phyloP scores from a whole-genome alignment of 768 basidiomycete species.

The Trametes maxima region DNA sequence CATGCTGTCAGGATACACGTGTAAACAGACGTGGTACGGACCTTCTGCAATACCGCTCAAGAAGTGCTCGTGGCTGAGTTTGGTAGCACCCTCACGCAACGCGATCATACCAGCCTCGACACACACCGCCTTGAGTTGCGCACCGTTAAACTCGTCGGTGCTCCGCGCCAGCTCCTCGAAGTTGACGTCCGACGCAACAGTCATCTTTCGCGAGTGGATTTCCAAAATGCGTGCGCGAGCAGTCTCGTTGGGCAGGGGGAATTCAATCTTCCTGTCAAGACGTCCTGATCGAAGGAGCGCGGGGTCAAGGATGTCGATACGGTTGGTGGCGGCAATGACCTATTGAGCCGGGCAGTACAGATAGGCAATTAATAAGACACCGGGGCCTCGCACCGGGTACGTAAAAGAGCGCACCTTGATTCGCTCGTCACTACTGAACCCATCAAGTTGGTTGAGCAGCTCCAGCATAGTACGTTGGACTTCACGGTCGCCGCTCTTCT shows the following conservation, averaged over 20 bases:
- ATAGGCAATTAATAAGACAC: slow-evolving; percentile 5
- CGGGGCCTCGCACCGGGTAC: slow-evolving; percentile 3
- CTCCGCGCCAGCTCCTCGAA: slow-evolving; percentile 95
- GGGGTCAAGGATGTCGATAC: slow-evolving; percentile 98
- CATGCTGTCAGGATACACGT: slow-evolving; percentile 24
- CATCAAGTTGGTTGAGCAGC: slow-evolving; percentile 95
- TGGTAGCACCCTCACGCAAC: slow-evolving; percentile 86
- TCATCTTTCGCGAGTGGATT: slow-evolving; percentile 98
- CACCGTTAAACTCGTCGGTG: slow-evolving; percentile 99
- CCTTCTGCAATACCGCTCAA: slow-evolving; percentile 89
- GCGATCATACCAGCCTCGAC: slow-evolving; percentile 99
- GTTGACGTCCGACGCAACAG: slow-evolving; percentile 84
- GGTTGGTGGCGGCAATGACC: slow-evolving; percentile 99
- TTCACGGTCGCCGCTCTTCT: slow-evolving; percentile 98
- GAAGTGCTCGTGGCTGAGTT: slow-evolving; percentile 94
- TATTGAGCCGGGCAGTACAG: slow-evolving; percentile 34
- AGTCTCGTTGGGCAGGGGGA: slow-evolving; percentile 93
- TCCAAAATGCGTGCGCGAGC: slow-evolving; percentile 96
- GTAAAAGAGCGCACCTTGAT: slow-evolving; percentile 75
- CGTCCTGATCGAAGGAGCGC: slow-evolving; percentile 98
- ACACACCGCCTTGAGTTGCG: slow-evolving; percentile 95
- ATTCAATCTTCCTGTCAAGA: slow-evolving; percentile 98
- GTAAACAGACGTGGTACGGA: slow-evolving; percentile 35
- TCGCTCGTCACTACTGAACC: slow-evolving; percentile 94
- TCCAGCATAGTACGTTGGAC: slow-evolving; percentile 99